Evolutionary conservation across 1,284 basidiomycete genomes (phyloP).

Genomic region (Ustilago xerochloae): DNA sequence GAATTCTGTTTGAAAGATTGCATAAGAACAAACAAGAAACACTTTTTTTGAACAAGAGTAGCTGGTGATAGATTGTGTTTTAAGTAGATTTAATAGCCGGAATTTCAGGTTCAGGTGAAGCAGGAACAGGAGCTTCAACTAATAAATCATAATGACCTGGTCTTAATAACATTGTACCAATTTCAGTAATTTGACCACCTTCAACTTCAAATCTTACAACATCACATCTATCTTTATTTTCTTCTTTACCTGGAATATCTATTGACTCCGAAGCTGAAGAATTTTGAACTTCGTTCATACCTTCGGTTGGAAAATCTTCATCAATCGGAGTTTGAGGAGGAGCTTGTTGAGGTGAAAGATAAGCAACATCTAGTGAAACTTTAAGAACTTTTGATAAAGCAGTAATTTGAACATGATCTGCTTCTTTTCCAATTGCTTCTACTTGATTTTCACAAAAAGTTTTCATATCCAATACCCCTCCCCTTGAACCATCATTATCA

Average conservation of each 20-base stretch:
- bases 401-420: conserved; percentile 64
- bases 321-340: conserved; percentile 46
- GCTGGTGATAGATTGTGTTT: background rate
- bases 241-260: conserved; percentile 38
- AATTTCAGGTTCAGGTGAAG: conserved; percentile 51
- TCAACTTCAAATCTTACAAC: conserved; percentile 59
- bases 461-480: conserved; percentile 46
- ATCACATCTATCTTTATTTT: conserved; percentile 43
- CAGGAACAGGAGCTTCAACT: conserved; percentile 47
- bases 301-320: conserved; percentile 27
- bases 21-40: no score
- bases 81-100: conserved; percentile 27
- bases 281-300: no score
- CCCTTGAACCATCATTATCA: conserved; percentile 15
- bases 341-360: conserved; percentile 50
- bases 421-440: conserved; percentile 63
- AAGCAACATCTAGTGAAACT: conserved; percentile 59
- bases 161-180: conserved; percentile 50
- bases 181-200: conserved; percentile 55
- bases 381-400: conserved; percentile 55
- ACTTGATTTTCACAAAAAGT: conserved; percentile 58
- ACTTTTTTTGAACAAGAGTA: background rate
- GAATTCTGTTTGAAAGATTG: no score
- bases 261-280: conserved; percentile 17
- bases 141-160: conserved; percentile 60